Base-by-base conservation (phyloP, 176 grass and related monocot genomes). In the Alopecurus myosuroides region DNA sequence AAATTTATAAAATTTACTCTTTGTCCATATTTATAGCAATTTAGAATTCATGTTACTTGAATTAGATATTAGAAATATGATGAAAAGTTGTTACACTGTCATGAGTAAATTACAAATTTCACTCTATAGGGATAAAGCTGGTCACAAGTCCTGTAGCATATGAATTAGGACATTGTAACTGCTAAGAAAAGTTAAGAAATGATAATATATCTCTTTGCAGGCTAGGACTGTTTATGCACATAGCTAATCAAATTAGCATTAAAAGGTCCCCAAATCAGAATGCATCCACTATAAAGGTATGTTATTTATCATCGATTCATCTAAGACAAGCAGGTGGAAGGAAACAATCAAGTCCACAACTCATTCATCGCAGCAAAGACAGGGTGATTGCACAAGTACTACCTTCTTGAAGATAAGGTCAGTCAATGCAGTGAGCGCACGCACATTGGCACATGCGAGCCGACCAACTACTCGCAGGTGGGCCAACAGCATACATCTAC, bases 21-120 rank as follows among this genome's bases (percentile, higher is more conserved):
- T 49, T 76, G 82, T 85, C 77, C 82, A 85, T 76, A 89, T 81
- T 85, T 89, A 89, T 77, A 85, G 69, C 28, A 85, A 63, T 46
- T 76, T 0, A 14, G 77, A 68, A 80, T 82, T 89, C 57, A 85
- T 30, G 58, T 5, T 29, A 57, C 39, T 71, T 76, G 82, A 89
- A 89, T 85, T 82, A 80, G 80, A 45, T 53, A 76, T 23, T 60
- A 35, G 1, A 29, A 25, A 25, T 25, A 42, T 70, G 11, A n/a
- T 26, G 3, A 51, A 22, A 89, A 85, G 11, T 62, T 60, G 39
- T 13, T 70, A 55, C 9, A 25, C 67, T 42, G 22, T 4, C 6
- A 4, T 40, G 42, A 70, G 36, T 12, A 70, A 70, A 70, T 15
- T 70, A 6, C 22, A 70, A n/a, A 26, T 42, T 42, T 42, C 39